Evolutionary conservation across 345 rosid genomes (phyloP), one percentile per base, ranked within the genome.

Genomic region (Ceriops decandra): DNA sequence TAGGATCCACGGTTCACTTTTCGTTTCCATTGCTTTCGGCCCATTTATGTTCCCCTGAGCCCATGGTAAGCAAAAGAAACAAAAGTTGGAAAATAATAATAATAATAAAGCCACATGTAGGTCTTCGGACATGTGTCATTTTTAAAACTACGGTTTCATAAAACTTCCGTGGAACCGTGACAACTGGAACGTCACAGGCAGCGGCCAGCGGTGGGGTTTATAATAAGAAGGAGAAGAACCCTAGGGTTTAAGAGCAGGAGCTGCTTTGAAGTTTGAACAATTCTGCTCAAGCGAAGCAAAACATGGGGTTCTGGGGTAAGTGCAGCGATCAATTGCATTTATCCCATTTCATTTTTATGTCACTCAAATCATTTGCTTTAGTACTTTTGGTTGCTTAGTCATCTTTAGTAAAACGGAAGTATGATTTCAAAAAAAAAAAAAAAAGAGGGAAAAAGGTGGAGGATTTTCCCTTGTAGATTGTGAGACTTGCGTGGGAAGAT

Each of bases 131-230:
- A 69, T 66, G 73, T 69, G 73, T 26, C 49, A 6, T 51, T 33
- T 30, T 32, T 32, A 17, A 0, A 0, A n/a, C 24, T 24, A 7
- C 6, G 33, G 53, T 63, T 47, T 42, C 33, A 63, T n/a, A 17
- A 47, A 3, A 7, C 28, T 46, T 46, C 35, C 0, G 67, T 63
- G 28, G 26, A 2, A 17, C 56, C 51, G 17, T 11, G 49, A 42
- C 19, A 28, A 30, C 6, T 33, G 33, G 22, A 20, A 57, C 26
- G 5, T 33, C 0, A 24, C 19, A 3, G 17, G 49, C 15, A 2
- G 49, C 54, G 6, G 28, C 61, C 61, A 27, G 61, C 19, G 26
- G 35, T 26, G 24, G 74, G 66, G 66, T 70, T 62, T 53, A 35
- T 26, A 62, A 52, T 62, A 38, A 30, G 5, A 56, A 46, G 47